Base-by-base conservation (phyloP, 495 filamentous ascomycete genomes). In the Penicillium ochrochloron region DNA sequence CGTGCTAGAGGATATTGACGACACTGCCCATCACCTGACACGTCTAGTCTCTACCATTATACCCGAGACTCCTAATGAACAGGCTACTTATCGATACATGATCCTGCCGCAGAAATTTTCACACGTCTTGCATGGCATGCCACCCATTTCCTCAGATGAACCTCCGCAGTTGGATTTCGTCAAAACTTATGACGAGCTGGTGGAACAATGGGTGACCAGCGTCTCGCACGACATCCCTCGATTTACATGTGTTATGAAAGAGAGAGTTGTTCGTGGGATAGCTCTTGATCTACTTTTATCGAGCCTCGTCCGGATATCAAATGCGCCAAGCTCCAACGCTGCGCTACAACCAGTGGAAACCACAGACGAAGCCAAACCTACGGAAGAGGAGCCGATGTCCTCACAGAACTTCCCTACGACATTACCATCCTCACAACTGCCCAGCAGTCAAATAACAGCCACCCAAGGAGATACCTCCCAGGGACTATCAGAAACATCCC, bases 261-360 rank as follows among this genome's bases (percentile, higher is more conserved):
- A 82, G 59, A 80, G 72, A 64, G 59, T 72, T 15, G 68, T 83
- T 31, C 72, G 82, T 54, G 67, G 69, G 3, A 52, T 84, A 34
- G 74, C 78, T 31, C 75, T 72, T 17, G 77, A 82, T 50, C 62
- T 84, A 25, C 64, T 73, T 54, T 62, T 84, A 19, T 71, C 82
- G 42, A 72, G 70, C 9, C 53, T 79, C 7, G 60, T 68, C 12
- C 59, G 65, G 14, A 63, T 66, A 29, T 72, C 62, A 23, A 68
- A 65, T 21, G 7, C 31, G 15, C 37, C 48, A 15, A 58, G 55
- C 57, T 51, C 12, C 19, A 23, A 41, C 0, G 53, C 37, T 2
- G 7, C 17, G 51, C 6, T 57, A 12, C 39, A 63, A 21, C 8
- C 19, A 1, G 19, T 15, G 33, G 51, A 46, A 64, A 33, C 41